Evolutionary conservation across 2,329 filamentous ascomycete genomes (phyloP).

Genomic region (Fusarium aywerte): DNA sequence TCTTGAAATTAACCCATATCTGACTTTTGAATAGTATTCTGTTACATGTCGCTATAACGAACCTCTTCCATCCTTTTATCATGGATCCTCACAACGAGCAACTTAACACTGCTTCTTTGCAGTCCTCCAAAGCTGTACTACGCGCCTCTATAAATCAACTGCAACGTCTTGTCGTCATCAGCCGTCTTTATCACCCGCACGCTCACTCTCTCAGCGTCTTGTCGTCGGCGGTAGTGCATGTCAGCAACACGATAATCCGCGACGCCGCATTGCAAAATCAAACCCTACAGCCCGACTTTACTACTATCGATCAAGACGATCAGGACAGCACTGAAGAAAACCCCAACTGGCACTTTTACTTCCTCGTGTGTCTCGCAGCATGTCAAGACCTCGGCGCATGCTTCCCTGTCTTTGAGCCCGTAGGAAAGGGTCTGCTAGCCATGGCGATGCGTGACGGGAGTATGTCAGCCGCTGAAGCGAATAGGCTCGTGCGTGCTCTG

Average conservation of each 20-base stretch:
- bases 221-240: slow-evolving; percentile 16
- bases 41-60: slow-evolving; percentile 10
- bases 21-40: background rate
- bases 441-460: slow-evolving; percentile 16
- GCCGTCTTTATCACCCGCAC: slow-evolving; percentile 12
- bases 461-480: slow-evolving; percentile 11
- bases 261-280: slow-evolving; percentile 11
- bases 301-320: background rate
- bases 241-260: slow-evolving; percentile 27
- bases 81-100: slow-evolving; percentile 8
- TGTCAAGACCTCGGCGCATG: slow-evolving; percentile 7
- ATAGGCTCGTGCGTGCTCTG: background rate
- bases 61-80: slow-evolving; percentile 17
- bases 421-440: slow-evolving; percentile 4
- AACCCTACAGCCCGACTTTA: background rate
- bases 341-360: slow-evolving; percentile 12
- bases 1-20: accelerated
- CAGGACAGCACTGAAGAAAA: background rate
- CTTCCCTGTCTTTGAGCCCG: slow-evolving; percentile 1
- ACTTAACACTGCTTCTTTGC: accelerated
- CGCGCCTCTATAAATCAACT: slow-evolving; percentile 18
- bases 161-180: slow-evolving; percentile 18
- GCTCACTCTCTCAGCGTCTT: slow-evolving; percentile 11
- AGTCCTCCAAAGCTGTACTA: background rate
- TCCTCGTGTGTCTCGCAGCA: background rate